These are phyloP conservation scores for Simplicillium sp. DNA, from an alignment of 2,329 filamentous ascomycete species.

Conservation along the genomic window DNA sequence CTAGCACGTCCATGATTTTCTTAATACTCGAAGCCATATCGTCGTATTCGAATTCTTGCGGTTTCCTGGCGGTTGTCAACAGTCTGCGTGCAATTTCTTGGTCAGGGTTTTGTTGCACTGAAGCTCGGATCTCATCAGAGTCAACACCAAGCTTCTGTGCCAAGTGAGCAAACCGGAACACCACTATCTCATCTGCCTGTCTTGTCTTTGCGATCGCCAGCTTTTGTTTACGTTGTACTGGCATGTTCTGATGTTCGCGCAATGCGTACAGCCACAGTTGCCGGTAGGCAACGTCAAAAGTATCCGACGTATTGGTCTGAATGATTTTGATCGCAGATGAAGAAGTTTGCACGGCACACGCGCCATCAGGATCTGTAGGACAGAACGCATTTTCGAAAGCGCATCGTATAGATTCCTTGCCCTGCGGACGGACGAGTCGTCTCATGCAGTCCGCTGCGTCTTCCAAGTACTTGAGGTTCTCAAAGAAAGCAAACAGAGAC, in stretches of 20 bases:
- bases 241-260: conserved; percentile 6
- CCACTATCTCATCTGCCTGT: conserved; percentile 5
- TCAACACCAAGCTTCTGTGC: conserved; percentile 5
- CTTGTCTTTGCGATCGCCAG: no score
- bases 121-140: conserved; percentile 6
- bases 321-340: no score
- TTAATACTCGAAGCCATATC: neutral
- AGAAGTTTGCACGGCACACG: no score
- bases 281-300: conserved; percentile 6
- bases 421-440: conserved; percentile 2
- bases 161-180: conserved; percentile 6
- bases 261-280: conserved; percentile 8
- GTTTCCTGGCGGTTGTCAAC: conserved; percentile 4
- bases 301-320: conserved; percentile 1
- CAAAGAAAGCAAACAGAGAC: conserved; percentile 25
- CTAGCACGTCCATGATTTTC: neutral
- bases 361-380: conserved; percentile 1
- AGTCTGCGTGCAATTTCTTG: conserved; percentile 2
- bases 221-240: conserved; percentile 3
- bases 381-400: conserved; percentile 4
- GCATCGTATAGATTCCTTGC: conserved; percentile 2
- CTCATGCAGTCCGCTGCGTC: conserved; percentile 7
- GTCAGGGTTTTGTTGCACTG: conserved; percentile 4
- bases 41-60: conserved; percentile 1
- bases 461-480: conserved; percentile 23